These are phyloP conservation scores for Chlamydomonas asymmetrica DNA, from an alignment of 139 green algal genomes.

Conservation along the genomic window DNA sequence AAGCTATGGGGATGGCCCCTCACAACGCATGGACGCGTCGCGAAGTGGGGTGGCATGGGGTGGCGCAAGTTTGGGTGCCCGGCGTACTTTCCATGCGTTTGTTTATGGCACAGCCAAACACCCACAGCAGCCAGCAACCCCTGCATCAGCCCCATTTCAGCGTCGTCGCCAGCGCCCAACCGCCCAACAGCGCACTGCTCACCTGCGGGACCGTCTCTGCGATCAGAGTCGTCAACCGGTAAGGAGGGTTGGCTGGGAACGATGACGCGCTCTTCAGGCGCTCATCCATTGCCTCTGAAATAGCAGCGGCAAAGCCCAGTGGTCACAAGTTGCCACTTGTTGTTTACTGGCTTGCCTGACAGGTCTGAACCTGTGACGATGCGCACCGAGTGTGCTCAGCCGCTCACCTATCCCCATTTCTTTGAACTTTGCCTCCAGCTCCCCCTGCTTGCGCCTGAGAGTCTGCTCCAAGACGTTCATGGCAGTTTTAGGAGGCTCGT, in stretches of 20 bases:
- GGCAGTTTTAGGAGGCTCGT: conserved; percentile 29
- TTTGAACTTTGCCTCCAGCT: conserved; percentile 27
- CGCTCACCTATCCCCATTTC: conserved; percentile 32
- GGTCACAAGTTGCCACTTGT: conserved; percentile 41
- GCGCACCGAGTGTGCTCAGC: too few relatives aligned
- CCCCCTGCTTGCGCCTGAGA: conserved; percentile 37
- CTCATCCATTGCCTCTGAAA: conserved; percentile 64
- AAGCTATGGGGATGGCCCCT: too few relatives aligned
- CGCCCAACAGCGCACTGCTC: not conserved
- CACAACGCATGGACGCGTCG: too few relatives aligned
- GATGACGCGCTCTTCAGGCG: conserved; percentile 51
- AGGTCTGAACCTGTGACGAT: too few relatives aligned
- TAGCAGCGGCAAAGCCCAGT: conserved; percentile 24
- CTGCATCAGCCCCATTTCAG: too few relatives aligned
- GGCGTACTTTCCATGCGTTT: too few relatives aligned
- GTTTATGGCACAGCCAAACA: not conserved
- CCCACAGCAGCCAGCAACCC: not conserved
- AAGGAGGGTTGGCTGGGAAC: conserved; percentile 42
- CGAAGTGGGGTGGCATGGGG: too few relatives aligned
- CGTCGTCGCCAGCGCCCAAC: too few relatives aligned
- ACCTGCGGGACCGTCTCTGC: conserved; percentile 44
- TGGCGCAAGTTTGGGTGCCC: too few relatives aligned
- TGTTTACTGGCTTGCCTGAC: conserved; percentile 49
- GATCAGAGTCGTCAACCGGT: conserved; percentile 64
- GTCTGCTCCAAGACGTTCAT: conserved; percentile 36